Base-by-base conservation (phyloP, 352 stramenopile genomes). In the Globisporangium sylvaticum region DNA sequence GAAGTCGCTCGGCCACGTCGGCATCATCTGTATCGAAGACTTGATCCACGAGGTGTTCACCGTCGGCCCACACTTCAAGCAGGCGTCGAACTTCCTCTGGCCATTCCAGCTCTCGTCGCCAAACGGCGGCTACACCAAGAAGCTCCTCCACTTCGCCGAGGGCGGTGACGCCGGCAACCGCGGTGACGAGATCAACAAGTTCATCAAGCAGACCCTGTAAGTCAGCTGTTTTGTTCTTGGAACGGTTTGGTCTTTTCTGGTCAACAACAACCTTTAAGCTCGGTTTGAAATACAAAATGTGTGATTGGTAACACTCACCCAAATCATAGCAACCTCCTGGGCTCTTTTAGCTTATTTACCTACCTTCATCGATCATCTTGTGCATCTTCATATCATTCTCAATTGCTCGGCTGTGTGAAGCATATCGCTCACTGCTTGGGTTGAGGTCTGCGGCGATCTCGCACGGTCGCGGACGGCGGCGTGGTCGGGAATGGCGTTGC, bases 1-100 rank as follows among this genome's bases (percentile, higher is more conserved):
- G 81, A 94, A 98, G 66, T 93, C 85, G 64, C 90, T 99, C 65
- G 94, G 91, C 72, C 85, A 98, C 71, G 80, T 93, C 68, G 97
- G 97, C 64, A 98, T 99, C 77, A 97, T 98, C 80, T 99, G 98
- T 90, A 94, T 98, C 69, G 97, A 99, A 65, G 97, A 99, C 82
- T 75, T 99, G 58, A 98, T 99, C 81, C 97, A 99, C 90, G 97
- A 99, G 82, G 97, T 99, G 71, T 98, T 92, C 93, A 99, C 97
- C 67, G 94, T 99, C 66, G 97, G 98, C 74, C 95, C 97, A 63
- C 77, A 99, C 91, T 99, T 99, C 94, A 99, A 99, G 91, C 74
- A 98, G 74, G 97, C 94, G 58, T 96, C 97, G 67, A 99, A 99
- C 96, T 99, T 99, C 85, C 89, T 99, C 66, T 99, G 97, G 97